Conservation (phyloP, 768 basidiomycete genomes). For the Leucosporidium scottii region DNA sequence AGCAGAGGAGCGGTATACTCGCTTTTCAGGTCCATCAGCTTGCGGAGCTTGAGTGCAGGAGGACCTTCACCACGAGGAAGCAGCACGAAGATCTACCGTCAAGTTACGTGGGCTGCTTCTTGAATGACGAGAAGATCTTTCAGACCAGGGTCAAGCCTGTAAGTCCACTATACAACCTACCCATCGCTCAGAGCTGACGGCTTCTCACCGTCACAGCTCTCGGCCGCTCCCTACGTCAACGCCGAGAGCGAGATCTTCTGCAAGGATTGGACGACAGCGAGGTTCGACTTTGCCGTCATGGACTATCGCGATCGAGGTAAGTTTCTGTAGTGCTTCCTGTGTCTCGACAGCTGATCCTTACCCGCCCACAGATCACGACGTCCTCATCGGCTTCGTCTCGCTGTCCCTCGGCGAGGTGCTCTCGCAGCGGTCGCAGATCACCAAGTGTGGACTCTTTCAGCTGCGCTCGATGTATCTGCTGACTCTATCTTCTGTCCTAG, state of each 20-base stretch:
- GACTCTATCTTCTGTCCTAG: not conserved
- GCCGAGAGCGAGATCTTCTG: slow-evolving; percentile 17
- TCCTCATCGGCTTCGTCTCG: slow-evolving; percentile 15
- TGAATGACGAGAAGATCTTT: slow-evolving; percentile 22
- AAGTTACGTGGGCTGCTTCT: slow-evolving; percentile 8
- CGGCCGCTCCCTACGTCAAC: slow-evolving; percentile 24
- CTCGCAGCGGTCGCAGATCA: slow-evolving; percentile 11
- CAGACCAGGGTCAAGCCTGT: slow-evolving; percentile 22
- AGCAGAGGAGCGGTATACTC: slow-evolving; percentile 23
- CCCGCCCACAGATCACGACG: slow-evolving; percentile 15
- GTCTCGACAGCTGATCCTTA: not conserved
- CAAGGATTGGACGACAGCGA: slow-evolving; percentile 15
- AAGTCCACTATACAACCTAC: too few species aligned
- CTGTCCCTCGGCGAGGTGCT: slow-evolving; percentile 12
- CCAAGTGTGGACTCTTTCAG: not conserved
- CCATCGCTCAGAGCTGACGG: not conserved
- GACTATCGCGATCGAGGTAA: slow-evolving; percentile 27
- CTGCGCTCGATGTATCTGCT: not conserved
- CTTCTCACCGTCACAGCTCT: not conserved
- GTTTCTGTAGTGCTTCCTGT: not conserved
- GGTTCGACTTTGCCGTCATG: slow-evolving; percentile 18
- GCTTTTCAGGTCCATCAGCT: slow-evolving; percentile 27
- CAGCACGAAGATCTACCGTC: not conserved
- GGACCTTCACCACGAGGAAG: not conserved
- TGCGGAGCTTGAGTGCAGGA: slow-evolving; percentile 11